Base-by-base conservation (phyloP, 768 basidiomycete species). In the Termitomyces sp. region DNA sequence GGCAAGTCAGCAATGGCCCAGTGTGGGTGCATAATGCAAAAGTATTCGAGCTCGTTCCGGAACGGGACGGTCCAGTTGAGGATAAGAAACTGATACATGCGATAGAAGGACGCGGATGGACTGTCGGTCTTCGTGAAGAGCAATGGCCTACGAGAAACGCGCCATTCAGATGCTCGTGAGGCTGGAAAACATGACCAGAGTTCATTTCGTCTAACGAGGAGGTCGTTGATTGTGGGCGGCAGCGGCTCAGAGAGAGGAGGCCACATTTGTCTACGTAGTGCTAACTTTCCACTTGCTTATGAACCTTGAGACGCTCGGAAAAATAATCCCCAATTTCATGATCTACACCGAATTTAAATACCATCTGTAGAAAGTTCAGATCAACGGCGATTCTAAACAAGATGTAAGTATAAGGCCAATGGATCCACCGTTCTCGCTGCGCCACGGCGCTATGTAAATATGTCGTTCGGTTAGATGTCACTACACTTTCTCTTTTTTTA, bases 11-110 rank as follows among this genome's bases (percentile, higher is more conserved):
- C 36, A 34, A 58, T 3, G 6, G 49, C 45, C 37, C 48, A 51
- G 38, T 37, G 17, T 6, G 57, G 38, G 4, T 51, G 49, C 11
- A 5, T 3, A 15, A 1, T 37, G 55, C 73, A 73, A 46, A 74
- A 74, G 58, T 73, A 73, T 60, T 74, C 74, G 36, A 74, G 67
- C 61, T 72, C 71, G 59, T 74, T 72, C 52, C 73, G 73, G 36
- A 73, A 71, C 36, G 58, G 59, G 31, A 67, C 65, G 29, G 53
- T 68, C 57, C 64, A 64, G 52, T 68, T 63, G 9, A 70, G 57
- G 25, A 73, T 66, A 51, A 71, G 66, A 53, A 75, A 73, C 57
- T 71, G 60, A 56, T 74, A 75, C n/a, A 75, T 67, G 57, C 68
- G 68, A 64, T 73, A 70, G 62, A 76, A 73, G 14, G 69, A 74